phyloP scores from a whole-genome alignment of 306 rosid genomes.

The Herpetospermum pedunculosum region DNA sequence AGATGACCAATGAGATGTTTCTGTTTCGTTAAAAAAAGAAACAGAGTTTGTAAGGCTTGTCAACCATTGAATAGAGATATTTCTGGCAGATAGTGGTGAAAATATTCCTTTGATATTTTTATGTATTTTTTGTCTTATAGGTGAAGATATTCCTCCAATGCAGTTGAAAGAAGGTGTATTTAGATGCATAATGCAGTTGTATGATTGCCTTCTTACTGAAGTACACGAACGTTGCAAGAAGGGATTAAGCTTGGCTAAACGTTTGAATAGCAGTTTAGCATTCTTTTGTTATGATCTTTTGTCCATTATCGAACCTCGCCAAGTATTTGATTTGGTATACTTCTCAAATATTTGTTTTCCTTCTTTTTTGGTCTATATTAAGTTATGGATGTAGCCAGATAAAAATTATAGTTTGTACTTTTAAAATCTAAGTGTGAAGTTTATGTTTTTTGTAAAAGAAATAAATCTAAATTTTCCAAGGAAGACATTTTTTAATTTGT shows the following conservation, averaged over 20 bases:
- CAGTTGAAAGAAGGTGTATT: conserved; percentile 95
- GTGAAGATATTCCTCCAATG: conserved; percentile 98
- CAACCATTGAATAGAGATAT: neutral
- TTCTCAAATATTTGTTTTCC: conserved; percentile 6
- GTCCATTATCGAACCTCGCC: conserved; percentile 92
- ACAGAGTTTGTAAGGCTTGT: neutral
- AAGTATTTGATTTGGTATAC: conserved; percentile 93
- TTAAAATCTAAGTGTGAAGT: neutral
- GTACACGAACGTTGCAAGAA: conserved; percentile 99
- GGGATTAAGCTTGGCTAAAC: conserved; percentile 91
- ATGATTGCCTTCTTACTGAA: conserved; percentile 96
- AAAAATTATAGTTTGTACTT: neutral
- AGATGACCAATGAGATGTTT: neutral
- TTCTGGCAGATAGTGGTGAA: neutral
- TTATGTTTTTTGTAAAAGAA: neutral
- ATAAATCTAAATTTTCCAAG: neutral
- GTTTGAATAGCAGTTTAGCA: conserved; percentile 93
- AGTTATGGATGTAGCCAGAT: neutral
- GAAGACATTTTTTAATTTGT: neutral
- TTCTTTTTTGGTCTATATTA: neutral
- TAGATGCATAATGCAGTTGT: conserved; percentile 96
- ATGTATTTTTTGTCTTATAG: conserved; percentile 29
- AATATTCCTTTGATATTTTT: neutral
- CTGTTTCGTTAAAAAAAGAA: neutral
- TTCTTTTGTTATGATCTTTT: conserved; percentile 96